A percentile compares a stretch with the other conserved stretches of the same genome.
phyloP scores from a whole-genome alignment of 2,329 filamentous ascomycete species.

The Grosmannia serpens region DNA sequence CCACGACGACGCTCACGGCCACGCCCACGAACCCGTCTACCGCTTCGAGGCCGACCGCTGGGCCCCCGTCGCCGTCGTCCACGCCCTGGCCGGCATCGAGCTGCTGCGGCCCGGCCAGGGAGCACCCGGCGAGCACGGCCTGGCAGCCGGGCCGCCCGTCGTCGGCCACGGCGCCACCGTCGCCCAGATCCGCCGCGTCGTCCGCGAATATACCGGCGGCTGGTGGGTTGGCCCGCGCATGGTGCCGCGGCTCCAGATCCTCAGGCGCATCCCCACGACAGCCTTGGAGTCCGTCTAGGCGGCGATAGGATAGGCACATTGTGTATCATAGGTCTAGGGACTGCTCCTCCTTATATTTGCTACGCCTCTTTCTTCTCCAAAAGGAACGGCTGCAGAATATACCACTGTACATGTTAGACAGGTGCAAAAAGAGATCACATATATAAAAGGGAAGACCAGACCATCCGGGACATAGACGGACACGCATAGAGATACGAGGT shows the following conservation, averaged over 20 bases:
- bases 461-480: background rate
- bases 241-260: conserved; percentile 40
- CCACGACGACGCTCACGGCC: too few species aligned
- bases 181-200: conserved; percentile 24
- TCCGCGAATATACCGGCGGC: conserved; percentile 39
- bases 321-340: too few species aligned
- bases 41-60: conserved; percentile 24
- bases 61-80: conserved; percentile 44
- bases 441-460: background rate
- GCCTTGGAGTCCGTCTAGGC: too few species aligned
- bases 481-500: background rate
- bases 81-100: conserved; percentile 48
- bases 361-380: too few species aligned
- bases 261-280: conserved; percentile 22
- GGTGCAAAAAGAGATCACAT: background rate
- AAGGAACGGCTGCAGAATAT: too few species aligned
- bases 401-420: background rate
- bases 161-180: conserved; percentile 35
- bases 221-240: conserved; percentile 56
- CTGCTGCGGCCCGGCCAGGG: conserved; percentile 36
- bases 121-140: conserved; percentile 9
- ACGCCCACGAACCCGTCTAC: background rate
- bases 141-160: conserved; percentile 15
- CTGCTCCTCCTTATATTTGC: too few species aligned
- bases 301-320: too few species aligned